Evolutionary conservation across 2,329 filamentous ascomycete species (phyloP).

Genomic region (Calcarisporium arbuscula): DNA sequence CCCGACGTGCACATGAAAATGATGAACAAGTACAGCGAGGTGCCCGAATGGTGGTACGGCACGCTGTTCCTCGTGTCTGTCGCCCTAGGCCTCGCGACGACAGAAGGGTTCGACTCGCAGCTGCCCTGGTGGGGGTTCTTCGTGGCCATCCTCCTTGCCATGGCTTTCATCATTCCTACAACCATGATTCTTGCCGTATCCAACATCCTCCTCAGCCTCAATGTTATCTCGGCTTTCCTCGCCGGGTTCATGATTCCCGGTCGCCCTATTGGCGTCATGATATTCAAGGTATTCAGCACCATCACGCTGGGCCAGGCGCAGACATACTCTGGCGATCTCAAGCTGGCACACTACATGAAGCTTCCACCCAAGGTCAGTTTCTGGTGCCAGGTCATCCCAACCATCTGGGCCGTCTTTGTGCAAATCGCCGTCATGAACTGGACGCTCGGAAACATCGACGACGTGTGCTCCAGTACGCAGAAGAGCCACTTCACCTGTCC

Average conservation of each 20-base stretch:
- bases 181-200: conserved; percentile 26
- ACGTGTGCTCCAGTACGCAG: conserved; percentile 33
- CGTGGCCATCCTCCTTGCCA: conserved; percentile 18
- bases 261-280: conserved; percentile 17
- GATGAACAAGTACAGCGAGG: conserved; percentile 26
- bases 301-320: conserved; percentile 32
- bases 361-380: conserved; percentile 34
- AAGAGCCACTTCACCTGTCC: conserved; percentile 28
- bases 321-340: conserved; percentile 41
- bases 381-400: conserved; percentile 32
- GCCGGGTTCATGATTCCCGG: conserved; percentile 20
- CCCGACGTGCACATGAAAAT: conserved; percentile 29
- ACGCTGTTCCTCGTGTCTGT: conserved; percentile 24
- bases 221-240: conserved; percentile 33
- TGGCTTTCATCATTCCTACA: conserved; percentile 18
- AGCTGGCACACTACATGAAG: conserved; percentile 45
- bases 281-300: conserved; percentile 20
- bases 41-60: conserved; percentile 34
- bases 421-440: conserved; percentile 36
- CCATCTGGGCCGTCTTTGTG: conserved; percentile 33
- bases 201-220: conserved; percentile 30
- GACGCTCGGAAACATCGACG: conserved; percentile 38
- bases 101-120: conserved; percentile 17
- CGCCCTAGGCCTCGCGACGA: conserved; percentile 23
- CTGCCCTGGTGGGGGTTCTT: conserved; percentile 23